Evolutionary conservation across 1,139 yeast species (phyloP), one percentile per base, ranked within the genome.

Genomic region (Kurtzmaniella quercitrusa): DNA sequence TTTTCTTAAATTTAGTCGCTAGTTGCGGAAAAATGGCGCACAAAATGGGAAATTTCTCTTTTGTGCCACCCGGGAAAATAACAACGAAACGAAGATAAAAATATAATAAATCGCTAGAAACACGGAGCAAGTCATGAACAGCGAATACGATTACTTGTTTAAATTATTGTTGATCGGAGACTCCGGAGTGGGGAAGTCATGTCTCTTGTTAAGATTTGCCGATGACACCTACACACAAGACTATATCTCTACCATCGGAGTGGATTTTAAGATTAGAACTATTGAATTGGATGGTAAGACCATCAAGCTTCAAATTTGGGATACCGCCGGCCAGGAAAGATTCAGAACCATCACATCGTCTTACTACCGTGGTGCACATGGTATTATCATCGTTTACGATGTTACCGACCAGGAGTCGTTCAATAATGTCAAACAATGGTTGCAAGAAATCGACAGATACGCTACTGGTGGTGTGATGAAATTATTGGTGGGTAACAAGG

Each of bases 391-490:
- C 55, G 98, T 93, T 43, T 93, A 93, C 65, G 98, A 93, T 64
- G 98, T 93, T 42, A 94, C 98, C 41, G 98, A 93, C 66, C 97
- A 89, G 69, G 98, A 93, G 64, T 85, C 96, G 39, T 93, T 93
- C 74, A 88, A 89, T 70, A 91, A 94, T 62, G 98, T 93, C 57
- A 91, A 91, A 71, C 96, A 89, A 69, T 93, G 98, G 98, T 78
- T 93, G 66, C 98, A 91, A 71, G 98, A 93, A 68, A 93, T 93
- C 59, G 98, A 93, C 69, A 85, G 98, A 59, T 93, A 91, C 68
- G 98, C 98, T 46, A 91, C 97, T 19, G 95, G 95, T 50, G 96
- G 97, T 37, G 98, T 93, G 41, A 86, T 88, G 84, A 93, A 93
- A 73, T 76, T 93, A 63, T 76, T 93, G 53, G 98, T 93, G 40